A percentile compares a stretch with the other conserved stretches of the same genome.
These are phyloP conservation scores for Dioscorea alata DNA, from an alignment of 106 monocot species.

Conservation along the genomic window DNA sequence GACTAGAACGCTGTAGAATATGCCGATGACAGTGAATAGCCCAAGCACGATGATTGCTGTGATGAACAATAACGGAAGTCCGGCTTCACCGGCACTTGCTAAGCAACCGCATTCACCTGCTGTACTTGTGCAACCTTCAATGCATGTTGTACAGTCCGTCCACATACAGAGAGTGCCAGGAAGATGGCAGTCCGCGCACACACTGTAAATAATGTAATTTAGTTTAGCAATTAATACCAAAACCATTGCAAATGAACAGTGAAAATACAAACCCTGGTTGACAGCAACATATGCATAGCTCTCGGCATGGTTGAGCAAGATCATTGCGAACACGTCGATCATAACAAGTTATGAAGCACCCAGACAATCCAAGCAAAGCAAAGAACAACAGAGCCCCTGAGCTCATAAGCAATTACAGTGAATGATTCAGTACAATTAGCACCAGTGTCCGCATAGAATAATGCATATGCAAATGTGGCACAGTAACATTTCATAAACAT, in stretches of 20 bases:
- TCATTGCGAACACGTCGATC: conserved; percentile 82
- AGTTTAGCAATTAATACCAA: neutral
- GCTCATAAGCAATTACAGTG: neutral
- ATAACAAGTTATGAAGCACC: conserved; percentile 91
- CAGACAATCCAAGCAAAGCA: conserved; percentile 83
- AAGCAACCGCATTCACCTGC: conserved; percentile 89
- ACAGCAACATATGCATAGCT: conserved; percentile 89
- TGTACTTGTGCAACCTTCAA: conserved; percentile 67
- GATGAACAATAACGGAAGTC: conserved; percentile 72
- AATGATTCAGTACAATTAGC: too few relatives aligned
- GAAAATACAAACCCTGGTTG: conserved; percentile 63
- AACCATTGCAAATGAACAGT: neutral
- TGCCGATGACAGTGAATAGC: conserved; percentile 77
- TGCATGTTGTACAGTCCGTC: conserved; percentile 92
- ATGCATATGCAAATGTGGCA: too few relatives aligned
- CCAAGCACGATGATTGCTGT: conserved; percentile 82
- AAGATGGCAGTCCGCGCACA: conserved; percentile 83
- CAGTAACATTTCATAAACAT: too few relatives aligned
- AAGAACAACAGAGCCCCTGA: conserved; percentile 89
- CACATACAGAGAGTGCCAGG: conserved; percentile 93
- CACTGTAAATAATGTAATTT: conserved; percentile 15
- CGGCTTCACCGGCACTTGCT: conserved; percentile 84
- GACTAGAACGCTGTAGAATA: conserved; percentile 93
- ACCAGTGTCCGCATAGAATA: too few relatives aligned
- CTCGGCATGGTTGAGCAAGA: conserved; percentile 87